Conservation (phyloP, 2,329 filamentous ascomycete genomes). For the Colletotrichum acutatum region DNA sequence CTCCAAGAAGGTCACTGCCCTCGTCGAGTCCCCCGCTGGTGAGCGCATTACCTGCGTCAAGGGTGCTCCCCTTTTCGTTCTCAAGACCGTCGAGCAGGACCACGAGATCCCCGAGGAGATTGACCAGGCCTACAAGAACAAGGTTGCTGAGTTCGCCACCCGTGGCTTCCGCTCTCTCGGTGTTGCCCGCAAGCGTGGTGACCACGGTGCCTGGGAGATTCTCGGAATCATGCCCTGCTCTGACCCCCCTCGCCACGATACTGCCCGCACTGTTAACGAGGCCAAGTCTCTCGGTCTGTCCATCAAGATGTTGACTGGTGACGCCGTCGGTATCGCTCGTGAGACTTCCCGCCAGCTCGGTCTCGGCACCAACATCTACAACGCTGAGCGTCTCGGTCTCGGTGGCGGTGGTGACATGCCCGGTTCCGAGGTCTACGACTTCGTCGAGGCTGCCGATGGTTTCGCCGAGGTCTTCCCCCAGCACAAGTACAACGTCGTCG, state of each 20-base stretch:
- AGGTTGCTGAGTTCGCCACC: slow-evolving; percentile 83
- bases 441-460: slow-evolving; percentile 94
- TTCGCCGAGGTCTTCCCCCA: slow-evolving; percentile 96
- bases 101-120: slow-evolving; percentile 81
- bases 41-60: slow-evolving; percentile 91
- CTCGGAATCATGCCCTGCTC: slow-evolving; percentile 96
- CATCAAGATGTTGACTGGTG: slow-evolving; percentile 97
- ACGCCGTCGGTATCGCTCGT: slow-evolving; percentile 91
- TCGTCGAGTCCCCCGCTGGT: slow-evolving; percentile 85
- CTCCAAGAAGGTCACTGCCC: slow-evolving; percentile 89
- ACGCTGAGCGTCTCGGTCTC: slow-evolving; percentile 90
- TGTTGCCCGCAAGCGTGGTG: slow-evolving; percentile 87
- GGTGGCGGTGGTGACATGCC: slow-evolving; percentile 93
- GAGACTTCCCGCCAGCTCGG: slow-evolving; percentile 92
- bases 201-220: slow-evolving; percentile 84
- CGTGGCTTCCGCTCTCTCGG: slow-evolving; percentile 95
- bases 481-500: slow-evolving; percentile 94
- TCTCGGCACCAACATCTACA: slow-evolving; percentile 93
- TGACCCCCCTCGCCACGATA: slow-evolving; percentile 91
- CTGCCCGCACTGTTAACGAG: slow-evolving; percentile 89
- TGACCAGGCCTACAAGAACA: slow-evolving; percentile 89
- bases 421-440: slow-evolving; percentile 93
- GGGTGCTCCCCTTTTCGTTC: slow-evolving; percentile 87
- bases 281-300: slow-evolving; percentile 88
- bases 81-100: slow-evolving; percentile 89